phyloP scores from a whole-genome alignment of 202 grass and related monocot genomes.

The Carex arenaria region DNA sequence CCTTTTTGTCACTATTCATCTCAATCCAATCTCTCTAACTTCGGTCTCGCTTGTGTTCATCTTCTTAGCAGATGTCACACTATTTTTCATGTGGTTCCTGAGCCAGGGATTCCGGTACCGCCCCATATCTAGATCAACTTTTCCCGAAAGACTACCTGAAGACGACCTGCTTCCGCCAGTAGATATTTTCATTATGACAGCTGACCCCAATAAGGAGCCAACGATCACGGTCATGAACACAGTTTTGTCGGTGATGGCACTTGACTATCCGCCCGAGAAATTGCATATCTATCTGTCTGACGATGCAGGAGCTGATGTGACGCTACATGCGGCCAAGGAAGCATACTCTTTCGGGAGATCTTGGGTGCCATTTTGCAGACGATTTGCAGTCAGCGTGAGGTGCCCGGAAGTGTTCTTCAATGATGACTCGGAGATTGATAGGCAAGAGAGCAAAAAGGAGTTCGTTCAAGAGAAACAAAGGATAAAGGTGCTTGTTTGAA shows the following conservation, averaged over 20 bases:
- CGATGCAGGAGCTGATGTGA: conserved; percentile 47
- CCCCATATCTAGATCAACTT: conserved; percentile 32
- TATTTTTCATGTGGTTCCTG: conserved; percentile 46
- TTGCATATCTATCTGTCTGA: conserved; percentile 59
- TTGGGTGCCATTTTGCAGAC: conserved; percentile 68
- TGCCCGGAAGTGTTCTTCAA: conserved; percentile 41
- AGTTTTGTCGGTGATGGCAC: conserved; percentile 64
- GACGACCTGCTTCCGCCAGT: conserved; percentile 22
- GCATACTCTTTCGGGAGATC: conserved; percentile 41
- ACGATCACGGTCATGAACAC: conserved; percentile 47
- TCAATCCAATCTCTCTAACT: neutral
- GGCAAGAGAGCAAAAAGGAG: neutral
- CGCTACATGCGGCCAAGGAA: conserved; percentile 40
- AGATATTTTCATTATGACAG: conserved; percentile 47
- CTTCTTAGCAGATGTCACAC: conserved; percentile 23
- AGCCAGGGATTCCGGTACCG: conserved; percentile 37
- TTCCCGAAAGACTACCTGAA: conserved; percentile 27
- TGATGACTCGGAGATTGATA: neutral
- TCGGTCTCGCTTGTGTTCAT: neutral
- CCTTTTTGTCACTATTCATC: neutral
- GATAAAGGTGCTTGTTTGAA: conserved; percentile 30
- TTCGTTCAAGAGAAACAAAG: conserved; percentile 17
- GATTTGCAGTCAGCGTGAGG: conserved; percentile 22
- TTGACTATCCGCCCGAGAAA: conserved; percentile 50
- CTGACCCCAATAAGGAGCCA: conserved; percentile 52